Conservation (phyloP, 352 stramenopile genomes). For the Globisporangium emineosum region DNA sequence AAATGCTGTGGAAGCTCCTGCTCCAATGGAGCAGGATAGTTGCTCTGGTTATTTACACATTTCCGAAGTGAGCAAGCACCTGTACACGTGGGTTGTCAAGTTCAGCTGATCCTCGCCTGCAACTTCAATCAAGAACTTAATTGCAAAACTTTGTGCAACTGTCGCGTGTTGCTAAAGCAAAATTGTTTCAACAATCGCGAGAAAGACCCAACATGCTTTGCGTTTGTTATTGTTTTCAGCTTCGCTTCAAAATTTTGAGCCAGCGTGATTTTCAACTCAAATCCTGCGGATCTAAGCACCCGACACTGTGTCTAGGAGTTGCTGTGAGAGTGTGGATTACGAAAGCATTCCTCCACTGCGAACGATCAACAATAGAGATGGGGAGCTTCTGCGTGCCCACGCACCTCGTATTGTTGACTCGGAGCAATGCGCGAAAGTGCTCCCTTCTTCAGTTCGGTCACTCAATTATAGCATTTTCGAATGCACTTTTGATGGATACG, state of each 20-base stretch:
- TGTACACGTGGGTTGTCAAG: neutral
- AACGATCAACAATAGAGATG: constrained; percentile 12
- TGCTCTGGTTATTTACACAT: too few relatives aligned
- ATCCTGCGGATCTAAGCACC: neutral
- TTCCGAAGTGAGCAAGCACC: neutral
- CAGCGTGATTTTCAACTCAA: too few relatives aligned
- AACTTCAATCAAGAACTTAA: neutral
- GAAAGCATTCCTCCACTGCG: neutral
- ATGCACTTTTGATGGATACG: neutral
- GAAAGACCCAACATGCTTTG: too few relatives aligned
- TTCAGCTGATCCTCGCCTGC: neutral
- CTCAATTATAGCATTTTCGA: constrained; percentile 8
- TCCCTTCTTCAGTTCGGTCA: neutral
- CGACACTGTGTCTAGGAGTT: neutral
- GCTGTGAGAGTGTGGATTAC: neutral
- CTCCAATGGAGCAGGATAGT: too few relatives aligned
- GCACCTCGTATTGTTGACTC: constrained; percentile 9
- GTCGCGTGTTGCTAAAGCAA: too few relatives aligned
- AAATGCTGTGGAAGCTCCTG: too few relatives aligned
- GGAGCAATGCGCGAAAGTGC: neutral
- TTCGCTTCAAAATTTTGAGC: too few relatives aligned
- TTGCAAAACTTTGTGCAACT: neutral
- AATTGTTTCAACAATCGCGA: too few relatives aligned
- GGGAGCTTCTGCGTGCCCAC: neutral
- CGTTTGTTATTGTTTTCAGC: too few relatives aligned